Evolutionary conservation across 1,284 basidiomycete genomes (phyloP), one percentile per base, ranked within the genome.

Genomic region (Austroboletus olivaceoglutinosus): DNA sequence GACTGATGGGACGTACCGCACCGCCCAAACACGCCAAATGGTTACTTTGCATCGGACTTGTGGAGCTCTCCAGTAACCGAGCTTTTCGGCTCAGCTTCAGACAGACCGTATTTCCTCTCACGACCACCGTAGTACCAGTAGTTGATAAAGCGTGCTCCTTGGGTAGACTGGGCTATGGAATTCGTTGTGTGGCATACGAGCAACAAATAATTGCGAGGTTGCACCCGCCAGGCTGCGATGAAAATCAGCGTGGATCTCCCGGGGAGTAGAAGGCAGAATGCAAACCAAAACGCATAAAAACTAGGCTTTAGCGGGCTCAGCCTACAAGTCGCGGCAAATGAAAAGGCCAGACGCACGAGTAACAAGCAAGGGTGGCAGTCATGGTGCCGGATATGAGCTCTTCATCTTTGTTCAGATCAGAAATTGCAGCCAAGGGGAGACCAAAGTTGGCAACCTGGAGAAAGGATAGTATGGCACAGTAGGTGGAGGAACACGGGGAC

Each of bases 301-400:
- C 91, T 76, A 91, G 65, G 19, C 93, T 97, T 59, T 52, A 55
- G 13, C 43, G 27, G 46, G 23, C 49, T 55, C 40, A 54, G 48
- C 47, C 47, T 45, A 13, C 19, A 44, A 22, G 41, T 23, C 44
- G 45, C 33, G 27, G 29, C 11, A 45, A 39, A 46, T 30, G 43
- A 41, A 31, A 18, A 47, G 10, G 34, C n/a, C 29, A 30, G 43
- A 87, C 92, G 75, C 68, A 95, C 93, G 95, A 98, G 73, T 98
- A 98, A 51, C 76, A 80, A 15, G 85, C 81, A 37, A 98, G 80
- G 18, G 95, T 91, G 21, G 89, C 85, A 6, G 92, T 95, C 94
- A 98, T 98, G 30, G 93, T 82, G 19, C 94, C 92, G 46, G 93
- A 96, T 61, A 98, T 98, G 68, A 92, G 80, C 61, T 96, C 92